Evolutionary conservation across 1,139 yeast genomes (phyloP).

Genomic region (Yamadazyma atmosphaerica): DNA sequence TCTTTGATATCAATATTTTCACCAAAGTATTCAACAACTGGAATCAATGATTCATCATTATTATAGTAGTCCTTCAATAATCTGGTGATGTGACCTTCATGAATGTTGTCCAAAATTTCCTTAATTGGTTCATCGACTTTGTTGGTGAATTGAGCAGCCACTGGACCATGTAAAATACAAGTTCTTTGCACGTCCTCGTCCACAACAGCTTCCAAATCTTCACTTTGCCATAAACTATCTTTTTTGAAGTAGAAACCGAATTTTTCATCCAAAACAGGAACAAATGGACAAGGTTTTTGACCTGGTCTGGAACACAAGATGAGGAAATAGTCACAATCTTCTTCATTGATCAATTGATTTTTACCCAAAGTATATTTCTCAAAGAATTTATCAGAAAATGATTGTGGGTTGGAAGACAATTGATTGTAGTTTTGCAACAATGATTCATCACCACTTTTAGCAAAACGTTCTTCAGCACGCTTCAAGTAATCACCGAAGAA

Average conservation of each 20-base stretch:
- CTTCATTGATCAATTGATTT: conserved; percentile 86
- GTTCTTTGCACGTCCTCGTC: conserved; percentile 97
- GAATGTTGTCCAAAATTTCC: conserved; percentile 83
- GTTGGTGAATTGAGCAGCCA: conserved; percentile 90
- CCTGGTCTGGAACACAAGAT: conserved; percentile 77
- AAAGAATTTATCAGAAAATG: conserved; percentile 60
- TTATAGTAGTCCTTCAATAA: conserved; percentile 69
- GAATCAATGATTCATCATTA: conserved; percentile 70
- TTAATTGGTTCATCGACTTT: conserved; percentile 90
- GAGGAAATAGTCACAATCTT: conserved; percentile 92
- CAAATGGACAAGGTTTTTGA: conserved; percentile 98
- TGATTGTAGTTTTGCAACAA: conserved; percentile 72
- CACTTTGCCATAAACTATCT: conserved; percentile 99
- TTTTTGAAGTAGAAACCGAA: conserved; percentile 96
- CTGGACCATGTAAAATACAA: conserved; percentile 98
- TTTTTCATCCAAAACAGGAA: conserved; percentile 91
- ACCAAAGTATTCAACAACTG: conserved; percentile 88
- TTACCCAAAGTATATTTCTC: conserved; percentile 70
- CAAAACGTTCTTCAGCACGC: conserved; percentile 95
- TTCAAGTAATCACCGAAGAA: conserved; percentile 84
- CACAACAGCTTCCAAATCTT: conserved; percentile 93
- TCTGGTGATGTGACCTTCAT: conserved; percentile 80
- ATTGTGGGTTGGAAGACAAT: conserved; percentile 62
- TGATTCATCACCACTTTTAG: conserved; percentile 49
- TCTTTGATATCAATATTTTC: conserved; percentile 51